phyloP scores from a whole-genome alignment of 2,329 filamentous ascomycete species.

The Ceratocystis huliohia region DNA sequence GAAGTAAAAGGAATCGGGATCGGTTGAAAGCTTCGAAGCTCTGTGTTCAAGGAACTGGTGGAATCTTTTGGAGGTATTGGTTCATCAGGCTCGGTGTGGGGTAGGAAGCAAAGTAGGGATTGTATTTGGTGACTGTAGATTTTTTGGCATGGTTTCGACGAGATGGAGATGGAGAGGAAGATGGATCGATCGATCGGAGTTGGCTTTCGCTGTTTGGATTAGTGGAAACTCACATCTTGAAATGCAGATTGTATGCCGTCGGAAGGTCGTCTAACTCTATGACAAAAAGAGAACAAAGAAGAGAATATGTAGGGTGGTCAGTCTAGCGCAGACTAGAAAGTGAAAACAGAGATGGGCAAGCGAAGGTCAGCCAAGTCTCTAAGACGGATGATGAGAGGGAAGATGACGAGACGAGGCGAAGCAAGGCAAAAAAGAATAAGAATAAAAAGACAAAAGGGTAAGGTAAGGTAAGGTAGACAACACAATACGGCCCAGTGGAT shows the following conservation, averaged over 20 bases:
- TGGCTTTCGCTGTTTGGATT: background rate
- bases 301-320: background rate
- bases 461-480: background rate
- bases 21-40: background rate
- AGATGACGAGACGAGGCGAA: background rate
- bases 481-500: slow-evolving; percentile 8
- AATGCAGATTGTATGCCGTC: background rate
- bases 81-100: background rate
- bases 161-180: background rate
- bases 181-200: background rate
- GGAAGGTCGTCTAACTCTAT: background rate
- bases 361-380: background rate
- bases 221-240: slow-evolving; percentile 7
- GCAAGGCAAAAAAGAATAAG: background rate
- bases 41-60: background rate
- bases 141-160: background rate
- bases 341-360: background rate
- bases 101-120: background rate
- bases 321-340: background rate
- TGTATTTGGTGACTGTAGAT: background rate
- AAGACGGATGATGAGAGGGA: background rate
- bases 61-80: background rate
- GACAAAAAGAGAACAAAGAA: slow-evolving; percentile 2
- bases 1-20: background rate
- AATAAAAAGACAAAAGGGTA: background rate